A percentile compares a stretch with the other conserved stretches of the same genome.
phyloP scores from a whole-genome alignment of 2,329 filamentous ascomycete genomes.

The Colletotrichum somersetense region DNA sequence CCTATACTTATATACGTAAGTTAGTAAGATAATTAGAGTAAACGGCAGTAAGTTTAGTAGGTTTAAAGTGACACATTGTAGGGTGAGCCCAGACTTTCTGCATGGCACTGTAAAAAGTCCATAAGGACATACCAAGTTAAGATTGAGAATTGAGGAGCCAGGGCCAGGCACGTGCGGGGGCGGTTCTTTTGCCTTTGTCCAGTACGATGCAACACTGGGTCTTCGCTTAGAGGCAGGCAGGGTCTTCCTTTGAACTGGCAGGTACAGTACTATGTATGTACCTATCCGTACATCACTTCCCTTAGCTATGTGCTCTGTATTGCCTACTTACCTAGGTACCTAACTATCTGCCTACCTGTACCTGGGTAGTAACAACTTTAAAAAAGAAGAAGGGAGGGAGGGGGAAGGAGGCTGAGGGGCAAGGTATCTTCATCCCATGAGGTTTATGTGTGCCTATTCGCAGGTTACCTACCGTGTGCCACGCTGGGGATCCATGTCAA shows the following conservation, averaged over 20 bases:
- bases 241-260: not conserved
- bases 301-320: too few species aligned
- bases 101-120: too few species aligned
- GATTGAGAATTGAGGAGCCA: not conserved
- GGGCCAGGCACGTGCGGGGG: not conserved
- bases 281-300: too few species aligned
- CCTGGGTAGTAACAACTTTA: not conserved
- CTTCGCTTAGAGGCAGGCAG: constrained; percentile 9
- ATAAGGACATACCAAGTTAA: not conserved
- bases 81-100: too few species aligned
- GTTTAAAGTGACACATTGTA: too few species aligned
- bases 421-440: not conserved
- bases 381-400: not conserved
- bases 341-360: too few species aligned
- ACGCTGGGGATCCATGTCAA: constrained; percentile 29
- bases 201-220: constrained; percentile 7
- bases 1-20: too few species aligned
- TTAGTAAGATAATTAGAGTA: too few species aligned
- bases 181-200: not conserved
- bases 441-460: not conserved
- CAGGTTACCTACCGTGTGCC: not conserved
- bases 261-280: not conserved
- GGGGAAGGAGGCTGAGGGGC: not conserved
- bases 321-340: not conserved
- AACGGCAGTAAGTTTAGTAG: too few species aligned